Percentiles rank a stretch among this genome's conserved stretches.
Evolutionary conservation across 176 grass and related monocot species (phyloP).

Genomic region (Eragrostis nindensis): DNA sequence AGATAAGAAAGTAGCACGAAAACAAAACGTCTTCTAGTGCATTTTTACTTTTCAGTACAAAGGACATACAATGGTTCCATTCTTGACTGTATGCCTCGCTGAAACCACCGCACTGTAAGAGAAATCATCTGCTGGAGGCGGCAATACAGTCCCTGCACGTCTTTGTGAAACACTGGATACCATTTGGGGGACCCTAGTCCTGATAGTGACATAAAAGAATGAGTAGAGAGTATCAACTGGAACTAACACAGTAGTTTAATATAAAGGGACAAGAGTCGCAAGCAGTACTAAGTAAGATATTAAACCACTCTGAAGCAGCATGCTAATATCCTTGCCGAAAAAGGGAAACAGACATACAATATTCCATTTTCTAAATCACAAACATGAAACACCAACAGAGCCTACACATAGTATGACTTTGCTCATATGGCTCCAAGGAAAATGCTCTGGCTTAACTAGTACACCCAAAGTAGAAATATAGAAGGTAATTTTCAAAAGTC

Average conservation of each 20-base stretch:
- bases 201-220: constrained; percentile 44
- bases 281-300: not conserved
- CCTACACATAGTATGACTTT: constrained; percentile 1
- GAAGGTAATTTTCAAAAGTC: constrained; percentile 11
- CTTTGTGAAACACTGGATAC: constrained; percentile 73
- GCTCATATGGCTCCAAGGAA: not conserved
- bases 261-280: constrained; percentile 15
- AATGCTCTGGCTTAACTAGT: not conserved
- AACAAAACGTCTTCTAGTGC: constrained; percentile 14
- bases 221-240: constrained; percentile 16
- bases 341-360: not conserved
- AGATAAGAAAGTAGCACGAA: constrained; percentile 15
- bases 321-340: not conserved
- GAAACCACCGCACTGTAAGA: constrained; percentile 59
- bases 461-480: not conserved
- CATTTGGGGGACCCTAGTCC: constrained; percentile 97
- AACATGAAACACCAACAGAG: not conserved
- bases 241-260: constrained; percentile 23
- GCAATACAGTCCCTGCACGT: constrained; percentile 75
- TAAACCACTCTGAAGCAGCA: constrained; percentile 7
- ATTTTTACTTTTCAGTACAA: constrained; percentile 23
- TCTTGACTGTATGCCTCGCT: constrained; percentile 65
- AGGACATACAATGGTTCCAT: constrained; percentile 63
- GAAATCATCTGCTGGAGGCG: constrained; percentile 81
- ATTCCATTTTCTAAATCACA: constrained; percentile 13